Base-by-base conservation (phyloP, 768 basidiomycete species). In the Boletus patriciae region DNA sequence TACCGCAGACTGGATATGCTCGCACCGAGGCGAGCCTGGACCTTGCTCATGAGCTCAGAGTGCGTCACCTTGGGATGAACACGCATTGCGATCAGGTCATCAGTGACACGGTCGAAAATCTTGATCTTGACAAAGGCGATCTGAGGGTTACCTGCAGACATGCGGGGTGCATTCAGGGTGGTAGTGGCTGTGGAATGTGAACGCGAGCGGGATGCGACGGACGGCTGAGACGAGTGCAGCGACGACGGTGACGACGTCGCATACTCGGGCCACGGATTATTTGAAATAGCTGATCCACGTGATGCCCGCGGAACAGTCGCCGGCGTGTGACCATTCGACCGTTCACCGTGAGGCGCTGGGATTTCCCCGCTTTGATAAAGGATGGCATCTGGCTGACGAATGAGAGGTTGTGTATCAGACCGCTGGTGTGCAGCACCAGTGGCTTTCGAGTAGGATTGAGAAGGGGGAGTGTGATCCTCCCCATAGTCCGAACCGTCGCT, bases 71-170 rank as follows among this genome's bases (percentile, higher is more conserved):
- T 84, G 23, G 97, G 97, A 68, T 96, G 94, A 29, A 98, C 96
- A 15, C 97, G 87, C 54, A 98, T 97, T 5, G 97, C 97, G 60
- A 98, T 94, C 52, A 98, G 77, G 71, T 99, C 97, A 68, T 98
- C 95, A 25, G 93, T 88, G 54, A 88, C 80, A 38, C 91, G 84
- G 74, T 97, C 92, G 70, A 97, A 97, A 44, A 99, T 93, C 76
- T 99, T 99, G 76, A 99, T 97, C 77, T 98, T 99, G 62, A 98
- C 82, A 74, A 94, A 98, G 23, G 95, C 90, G 15, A 87, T 85
- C 66, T 91, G 87, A 6, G 86, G 84, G 60, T 90, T 90, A 44
- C 81, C 82, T 18, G 86, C 83, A 48, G 90, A 92, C 64, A 92
- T 88, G 21, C 86, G 78, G 12, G 90, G 89, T 31, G 77, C 83